Conservation (phyloP, 306 rosid genomes). For the Astragalus membranaceus region DNA sequence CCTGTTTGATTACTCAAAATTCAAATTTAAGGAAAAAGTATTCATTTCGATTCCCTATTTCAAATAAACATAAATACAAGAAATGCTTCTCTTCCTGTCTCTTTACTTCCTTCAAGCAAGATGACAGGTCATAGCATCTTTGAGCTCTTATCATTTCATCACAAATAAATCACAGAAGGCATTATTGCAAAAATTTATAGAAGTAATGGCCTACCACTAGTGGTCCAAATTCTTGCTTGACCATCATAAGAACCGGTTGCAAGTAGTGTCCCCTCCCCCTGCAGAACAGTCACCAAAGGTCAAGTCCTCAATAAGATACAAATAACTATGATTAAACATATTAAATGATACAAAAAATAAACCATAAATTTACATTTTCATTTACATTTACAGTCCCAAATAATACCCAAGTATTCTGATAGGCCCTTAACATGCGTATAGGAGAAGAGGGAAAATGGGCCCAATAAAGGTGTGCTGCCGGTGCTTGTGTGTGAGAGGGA, state of each 20-base stretch:
- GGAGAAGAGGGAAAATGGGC: neutral
- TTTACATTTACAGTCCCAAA: neutral
- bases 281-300: conserved; percentile 6
- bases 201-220: conserved; percentile 50
- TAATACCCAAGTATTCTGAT: neutral
- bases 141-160: neutral
- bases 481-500: neutral
- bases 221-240: conserved; percentile 94
- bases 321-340: neutral
- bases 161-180: neutral
- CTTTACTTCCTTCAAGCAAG: neutral
- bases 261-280: conserved; percentile 89
- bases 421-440: neutral
- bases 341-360: neutral
- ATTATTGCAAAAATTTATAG: neutral
- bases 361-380: neutral
- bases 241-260: conserved; percentile 99
- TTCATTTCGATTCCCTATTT: neutral
- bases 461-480: neutral
- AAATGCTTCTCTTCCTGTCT: neutral
- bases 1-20: neutral
- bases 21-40: neutral
- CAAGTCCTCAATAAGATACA: neutral
- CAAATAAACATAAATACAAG: neutral
- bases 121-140: neutral